Percentiles rank a stretch among this genome's conserved stretches.
These are phyloP conservation scores for Magnaporthiopsis incrustans DNA, from an alignment of 2,329 filamentous ascomycete genomes.

Conservation along the genomic window DNA sequence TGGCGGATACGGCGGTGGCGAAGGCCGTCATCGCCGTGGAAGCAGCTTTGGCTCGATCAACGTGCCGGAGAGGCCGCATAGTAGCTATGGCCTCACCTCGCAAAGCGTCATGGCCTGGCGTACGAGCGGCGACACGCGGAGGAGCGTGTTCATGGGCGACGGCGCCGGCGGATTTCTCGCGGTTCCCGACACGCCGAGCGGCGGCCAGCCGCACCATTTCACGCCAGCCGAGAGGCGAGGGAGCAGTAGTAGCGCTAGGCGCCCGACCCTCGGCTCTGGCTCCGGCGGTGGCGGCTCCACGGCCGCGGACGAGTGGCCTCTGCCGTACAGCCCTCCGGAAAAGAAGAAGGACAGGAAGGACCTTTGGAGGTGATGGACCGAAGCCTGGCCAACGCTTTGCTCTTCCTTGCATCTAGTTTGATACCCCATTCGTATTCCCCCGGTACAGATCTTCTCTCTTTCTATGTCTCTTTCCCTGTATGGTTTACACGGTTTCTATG, in stretches of 20 bases:
- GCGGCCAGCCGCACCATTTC: constrained; percentile 13
- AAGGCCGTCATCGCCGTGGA: constrained; percentile 12
- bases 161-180: constrained; percentile 45
- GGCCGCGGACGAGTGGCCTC: constrained; percentile 31
- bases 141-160: constrained; percentile 46
- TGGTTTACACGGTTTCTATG: not conserved
- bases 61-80: constrained; percentile 34
- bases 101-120: constrained; percentile 38
- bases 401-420: not conserved
- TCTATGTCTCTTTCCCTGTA: not conserved
- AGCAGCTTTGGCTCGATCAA: constrained; percentile 10
- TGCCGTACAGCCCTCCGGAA: constrained; percentile 36
- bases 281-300: constrained; percentile 11
- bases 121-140: constrained; percentile 33
- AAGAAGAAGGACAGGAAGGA: constrained; percentile 29
- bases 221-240: not conserved
- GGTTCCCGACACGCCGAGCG: constrained; percentile 29
- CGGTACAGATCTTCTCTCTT: not conserved
- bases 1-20: constrained; percentile 18
- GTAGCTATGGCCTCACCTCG: constrained; percentile 49
- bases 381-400: not conserved
- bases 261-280: constrained; percentile 11
- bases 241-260: constrained; percentile 15
- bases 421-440: not conserved
- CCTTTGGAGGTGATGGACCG: constrained; percentile 31